A percentile compares a stretch with the other conserved stretches of the same genome.
Evolutionary conservation across 352 stramenopile species (phyloP).

Genomic region (Peronospora destructor): DNA sequence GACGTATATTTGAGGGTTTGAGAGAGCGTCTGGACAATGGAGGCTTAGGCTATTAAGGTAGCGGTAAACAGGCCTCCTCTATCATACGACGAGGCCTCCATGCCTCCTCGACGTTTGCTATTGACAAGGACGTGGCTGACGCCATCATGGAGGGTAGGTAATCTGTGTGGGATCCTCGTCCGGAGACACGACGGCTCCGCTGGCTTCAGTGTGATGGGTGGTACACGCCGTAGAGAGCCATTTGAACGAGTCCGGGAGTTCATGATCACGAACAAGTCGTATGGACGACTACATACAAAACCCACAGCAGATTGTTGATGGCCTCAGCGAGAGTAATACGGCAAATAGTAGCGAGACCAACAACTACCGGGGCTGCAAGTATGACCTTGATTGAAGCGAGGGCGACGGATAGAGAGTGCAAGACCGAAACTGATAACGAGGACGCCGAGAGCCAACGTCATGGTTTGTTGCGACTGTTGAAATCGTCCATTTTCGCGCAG

Average conservation of each 20-base stretch:
- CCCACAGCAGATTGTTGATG: constrained; percentile 74
- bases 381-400: constrained; percentile 52
- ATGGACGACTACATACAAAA: constrained; percentile 53
- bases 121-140: constrained; percentile 6
- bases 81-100: constrained; percentile 32
- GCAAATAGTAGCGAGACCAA: constrained; percentile 51
- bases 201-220: constrained; percentile 25
- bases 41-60: constrained; percentile 2
- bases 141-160: constrained; percentile 22
- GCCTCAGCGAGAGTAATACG: constrained; percentile 53
- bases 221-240: constrained; percentile 56
- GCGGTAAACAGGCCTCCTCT: constrained; percentile 5
- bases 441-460: too few relatives aligned
- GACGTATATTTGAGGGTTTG: constrained; percentile 5
- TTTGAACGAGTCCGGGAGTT: constrained; percentile 51
- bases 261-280: constrained; percentile 52
- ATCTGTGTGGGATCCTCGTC: constrained; percentile 21
- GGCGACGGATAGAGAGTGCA: constrained; percentile 60
- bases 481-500: too few relatives aligned
- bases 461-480: too few relatives aligned
- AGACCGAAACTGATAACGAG: too few relatives aligned
- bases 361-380: constrained; percentile 37
- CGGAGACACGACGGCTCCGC: constrained; percentile 14
- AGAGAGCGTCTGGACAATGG: constrained; percentile 11
- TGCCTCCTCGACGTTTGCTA: constrained; percentile 12